Percentiles rank a stretch among this genome's conserved stretches.
phyloP scores from a whole-genome alignment of 345 rosid genomes.

The Salix brachista region DNA sequence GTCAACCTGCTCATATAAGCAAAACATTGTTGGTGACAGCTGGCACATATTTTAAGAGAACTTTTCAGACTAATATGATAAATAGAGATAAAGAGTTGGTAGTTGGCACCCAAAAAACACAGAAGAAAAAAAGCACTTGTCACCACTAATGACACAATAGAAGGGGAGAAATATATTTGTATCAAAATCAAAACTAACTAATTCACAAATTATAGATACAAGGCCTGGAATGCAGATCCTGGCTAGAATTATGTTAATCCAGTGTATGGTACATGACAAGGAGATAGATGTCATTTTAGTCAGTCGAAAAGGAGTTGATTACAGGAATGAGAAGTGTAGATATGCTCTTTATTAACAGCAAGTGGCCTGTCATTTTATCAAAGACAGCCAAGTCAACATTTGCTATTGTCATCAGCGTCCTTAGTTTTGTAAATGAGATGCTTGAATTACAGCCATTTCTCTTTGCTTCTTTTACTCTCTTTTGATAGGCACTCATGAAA shows the following conservation, averaged over 20 bases:
- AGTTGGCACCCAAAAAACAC: background rate
- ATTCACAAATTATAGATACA: background rate
- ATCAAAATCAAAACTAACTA: background rate
- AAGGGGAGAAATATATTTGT: background rate
- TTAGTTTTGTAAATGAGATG: background rate
- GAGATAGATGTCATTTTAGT: background rate
- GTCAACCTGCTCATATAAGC: slow-evolving; percentile 55
- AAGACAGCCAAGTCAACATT: background rate
- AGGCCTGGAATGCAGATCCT: background rate
- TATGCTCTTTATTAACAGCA: background rate
- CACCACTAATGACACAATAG: background rate
- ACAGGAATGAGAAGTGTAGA: background rate
- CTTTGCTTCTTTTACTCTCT: background rate
- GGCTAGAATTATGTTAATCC: background rate
- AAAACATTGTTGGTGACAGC: background rate
- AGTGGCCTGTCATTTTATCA: background rate
- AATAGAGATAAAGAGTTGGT: background rate
- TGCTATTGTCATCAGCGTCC: background rate
- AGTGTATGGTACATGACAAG: background rate
- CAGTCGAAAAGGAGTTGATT: background rate
- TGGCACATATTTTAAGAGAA: background rate
- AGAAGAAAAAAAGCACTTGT: background rate
- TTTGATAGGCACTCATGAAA: background rate
- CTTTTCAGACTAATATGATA: background rate
- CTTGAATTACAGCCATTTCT: background rate